Base-by-base conservation (phyloP, 2,329 filamentous ascomycete species). In the Neonectria ditissima region DNA sequence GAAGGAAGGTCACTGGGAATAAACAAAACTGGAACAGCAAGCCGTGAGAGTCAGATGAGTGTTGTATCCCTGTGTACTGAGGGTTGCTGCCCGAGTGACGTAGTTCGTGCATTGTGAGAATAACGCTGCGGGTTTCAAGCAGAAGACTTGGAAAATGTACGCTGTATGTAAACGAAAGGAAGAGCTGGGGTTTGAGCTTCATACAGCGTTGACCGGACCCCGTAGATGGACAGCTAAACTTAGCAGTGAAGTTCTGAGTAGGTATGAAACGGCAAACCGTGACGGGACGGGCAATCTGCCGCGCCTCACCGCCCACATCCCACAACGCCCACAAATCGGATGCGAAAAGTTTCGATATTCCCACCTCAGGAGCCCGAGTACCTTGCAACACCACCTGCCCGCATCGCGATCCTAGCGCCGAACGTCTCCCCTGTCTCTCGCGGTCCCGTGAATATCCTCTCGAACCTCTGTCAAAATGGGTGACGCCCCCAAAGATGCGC, bases 401-500 rank as follows among this genome's bases (percentile, higher is more conserved):
- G 47, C 63, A 65, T 71, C 69, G 68, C 68, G 67, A 71, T 66
- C 65, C 65, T 69, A 70, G 66, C 68, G 70, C 63, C 69, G 66
- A 71, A 74, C 61, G 65, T 66, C 65, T 69, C 58, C 45, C 53
- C 55, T 63, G 51, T 68, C 65, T 67, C 62, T 66, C 68, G 67
- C 68, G 66, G 65, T 66, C 58, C 58, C 68, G 68, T 71, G 65
- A 63, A 67, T 72, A 66, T 65, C 45, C 67, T 54, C 59, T 60
- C 62, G 64, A 70, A 72, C 50, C 65, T 69, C 65, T 67, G 65
- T 73, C 74, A 87, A 77, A 71, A 89, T 90, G 87, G 86, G 83
- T 73, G 87, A 90, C 70, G 76, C 80, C 74, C 73, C 78, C 66
- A 91, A 89, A 83, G 90, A 93, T 79, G 82, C 82, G 79, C 88